Base-by-base conservation (phyloP, 352 stramenopile species). In the Pythium grandisporangium region DNA sequence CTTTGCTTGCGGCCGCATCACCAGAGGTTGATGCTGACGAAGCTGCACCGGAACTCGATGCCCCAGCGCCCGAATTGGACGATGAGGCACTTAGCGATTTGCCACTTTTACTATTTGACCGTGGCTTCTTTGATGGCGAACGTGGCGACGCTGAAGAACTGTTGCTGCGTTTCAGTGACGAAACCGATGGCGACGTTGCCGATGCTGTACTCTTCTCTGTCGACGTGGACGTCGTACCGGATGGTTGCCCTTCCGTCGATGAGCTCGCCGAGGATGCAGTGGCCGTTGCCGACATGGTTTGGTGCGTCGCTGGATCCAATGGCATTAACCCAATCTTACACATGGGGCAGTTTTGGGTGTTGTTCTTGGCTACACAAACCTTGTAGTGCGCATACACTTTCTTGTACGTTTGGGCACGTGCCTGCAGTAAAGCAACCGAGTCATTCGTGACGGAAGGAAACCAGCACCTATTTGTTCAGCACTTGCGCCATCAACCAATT, bases 321-420 rank as follows among this genome's bases (percentile, higher is more conserved):
- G 77, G 77, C 19, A 71, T 54, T 30, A 89, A 37, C 2, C 77
- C 75, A 36, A 93, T 87, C 41, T 82, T 87, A 53, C 80, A 93
- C 70, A 93, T 86, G 1, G 80, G 77, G 35, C 80, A 93, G 41
- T 76, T 89, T 5, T 52, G 48, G 7, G 75, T 89, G 46, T 83
- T 88, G 35, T 83, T 87, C 55, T 85, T 89, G 27, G 66, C 61
- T 8, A 85, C 4, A 43, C 80, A 93, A 16, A 74, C 66, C 41
- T 93, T 90, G 66, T 86, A 79, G 54, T 93, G 80, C 0, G 65
- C 54, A 21, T 80, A 91, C 10, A 93, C 72, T 60, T 93, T 76
- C 41, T 87, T 84, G 67, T 85, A 91, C 13, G 80, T 93, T 40
- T 87, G 83, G 2, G 77, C 80, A n/a, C 76, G 76, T 17, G 52